phyloP scores from a whole-genome alignment of 495 filamentous ascomycete species.

The Tuber calosporum region DNA sequence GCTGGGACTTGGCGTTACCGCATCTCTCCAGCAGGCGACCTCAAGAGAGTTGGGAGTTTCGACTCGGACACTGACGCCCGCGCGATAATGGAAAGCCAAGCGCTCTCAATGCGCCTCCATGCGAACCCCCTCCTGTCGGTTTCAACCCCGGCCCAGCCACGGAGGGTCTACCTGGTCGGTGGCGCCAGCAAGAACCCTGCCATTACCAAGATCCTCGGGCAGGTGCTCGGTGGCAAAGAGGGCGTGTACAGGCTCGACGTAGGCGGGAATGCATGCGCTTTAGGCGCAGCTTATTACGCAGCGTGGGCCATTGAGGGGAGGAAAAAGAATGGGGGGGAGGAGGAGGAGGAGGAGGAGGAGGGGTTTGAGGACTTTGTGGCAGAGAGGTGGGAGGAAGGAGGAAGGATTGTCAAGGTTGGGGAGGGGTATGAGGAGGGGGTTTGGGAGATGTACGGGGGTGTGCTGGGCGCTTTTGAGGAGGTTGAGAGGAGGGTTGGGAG shows the following conservation, averaged over 20 bases:
- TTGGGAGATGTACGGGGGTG: constrained; percentile 68
- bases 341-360: too few relatives aligned
- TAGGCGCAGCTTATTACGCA: constrained; percentile 95
- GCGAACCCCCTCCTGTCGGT: constrained; percentile 62
- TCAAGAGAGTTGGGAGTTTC: constrained; percentile 45
- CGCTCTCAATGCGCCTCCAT: constrained; percentile 80
- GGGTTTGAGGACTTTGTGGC: constrained; percentile 83
- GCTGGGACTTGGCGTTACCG: constrained; percentile 76
- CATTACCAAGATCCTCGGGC: constrained; percentile 70
- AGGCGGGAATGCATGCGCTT: constrained; percentile 89
- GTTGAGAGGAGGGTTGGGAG: constrained; percentile 62
- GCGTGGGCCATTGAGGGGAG: constrained; percentile 73
- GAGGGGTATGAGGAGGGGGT: constrained; percentile 69
- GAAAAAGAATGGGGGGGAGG: constrained; percentile 45
- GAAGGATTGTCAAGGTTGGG: constrained; percentile 70
- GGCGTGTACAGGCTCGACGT: constrained; percentile 89
- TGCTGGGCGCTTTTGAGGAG: constrained; percentile 68
- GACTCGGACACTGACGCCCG: constrained; percentile 56
- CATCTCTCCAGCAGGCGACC: constrained; percentile 44
- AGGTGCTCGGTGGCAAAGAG: constrained; percentile 80
- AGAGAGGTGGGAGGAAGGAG: constrained; percentile 73
- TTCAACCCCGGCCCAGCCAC: constrained; percentile 60
- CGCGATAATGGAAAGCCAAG: constrained; percentile 86
- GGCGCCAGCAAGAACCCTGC: constrained; percentile 82
- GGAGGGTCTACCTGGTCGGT: constrained; percentile 86